A percentile compares a stretch with the other conserved stretches of the same genome.
These are phyloP conservation scores for Lentinula aciculospora DNA, from an alignment of 768 basidiomycete genomes.

Conservation along the genomic window DNA sequence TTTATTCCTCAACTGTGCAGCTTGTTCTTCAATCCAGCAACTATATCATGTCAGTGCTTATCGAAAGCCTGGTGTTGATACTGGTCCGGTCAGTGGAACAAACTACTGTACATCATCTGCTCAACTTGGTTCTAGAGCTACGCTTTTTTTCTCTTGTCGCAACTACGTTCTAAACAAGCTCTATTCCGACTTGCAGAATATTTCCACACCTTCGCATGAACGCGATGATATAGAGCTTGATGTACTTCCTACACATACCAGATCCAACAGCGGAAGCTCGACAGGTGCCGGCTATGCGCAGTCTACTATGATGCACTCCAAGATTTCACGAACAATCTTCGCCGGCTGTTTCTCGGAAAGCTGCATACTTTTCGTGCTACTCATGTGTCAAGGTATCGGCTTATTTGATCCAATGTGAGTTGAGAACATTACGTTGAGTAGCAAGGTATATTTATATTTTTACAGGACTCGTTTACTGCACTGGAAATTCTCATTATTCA, in stretches of 20 bases:
- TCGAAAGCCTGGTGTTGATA: constrained; percentile 6
- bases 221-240: constrained; percentile 29
- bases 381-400: constrained; percentile 65
- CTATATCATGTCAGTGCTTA: constrained; percentile 1
- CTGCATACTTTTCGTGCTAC: constrained; percentile 62
- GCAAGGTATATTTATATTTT: neutral
- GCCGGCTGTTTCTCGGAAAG: constrained; percentile 72
- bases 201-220: constrained; percentile 25
- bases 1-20: neutral
- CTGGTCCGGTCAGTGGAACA: neutral
- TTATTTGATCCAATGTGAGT: constrained; percentile 46
- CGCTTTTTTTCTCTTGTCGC: constrained; percentile 53
- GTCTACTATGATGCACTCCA: constrained; percentile 39
- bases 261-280: constrained; percentile 14
- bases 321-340: constrained; percentile 54
- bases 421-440: neutral
- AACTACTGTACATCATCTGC: neutral
- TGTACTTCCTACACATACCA: constrained; percentile 31
- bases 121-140: constrained; percentile 26
- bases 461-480: constrained; percentile 57
- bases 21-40: too few relatives aligned
- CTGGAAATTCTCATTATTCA: constrained; percentile 61
- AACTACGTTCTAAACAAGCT: constrained; percentile 52
- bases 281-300: constrained; percentile 7
- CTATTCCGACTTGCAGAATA: constrained; percentile 51